phyloP scores from a whole-genome alignment of 1,284 basidiomycete species.

The Sanghuangporus weigelae region DNA sequence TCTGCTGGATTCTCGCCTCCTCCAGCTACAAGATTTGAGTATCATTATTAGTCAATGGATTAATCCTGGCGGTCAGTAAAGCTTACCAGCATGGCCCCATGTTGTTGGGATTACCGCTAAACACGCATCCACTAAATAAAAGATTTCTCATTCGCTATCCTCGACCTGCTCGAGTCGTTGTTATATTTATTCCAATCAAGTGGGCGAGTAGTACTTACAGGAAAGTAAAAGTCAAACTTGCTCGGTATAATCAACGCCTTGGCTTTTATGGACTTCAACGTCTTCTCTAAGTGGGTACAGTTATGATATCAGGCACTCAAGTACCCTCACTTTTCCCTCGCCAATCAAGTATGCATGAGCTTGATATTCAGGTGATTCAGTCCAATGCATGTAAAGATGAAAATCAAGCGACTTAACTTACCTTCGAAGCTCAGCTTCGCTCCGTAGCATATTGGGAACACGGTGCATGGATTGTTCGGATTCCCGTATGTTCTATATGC shows the following conservation, averaged over 20 bases:
- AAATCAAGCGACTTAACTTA: slow-evolving; percentile 15
- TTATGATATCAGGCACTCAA: too few species aligned
- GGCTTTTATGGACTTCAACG: slow-evolving; percentile 27
- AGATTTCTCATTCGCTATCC: slow-evolving; percentile 27
- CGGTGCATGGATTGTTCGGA: slow-evolving; percentile 36
- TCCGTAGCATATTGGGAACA: slow-evolving; percentile 41
- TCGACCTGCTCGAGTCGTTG: slow-evolving; percentile 23
- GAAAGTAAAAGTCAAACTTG: slow-evolving; percentile 33
- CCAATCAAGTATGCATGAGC: slow-evolving; percentile 20
- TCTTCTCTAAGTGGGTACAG: slow-evolving; percentile 18
- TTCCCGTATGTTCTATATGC: slow-evolving; percentile 41
- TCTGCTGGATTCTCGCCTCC: slow-evolving; percentile 27
- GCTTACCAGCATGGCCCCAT: slow-evolving; percentile 27
- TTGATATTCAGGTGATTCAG: neutral
- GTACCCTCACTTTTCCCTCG: neutral
- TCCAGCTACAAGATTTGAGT: slow-evolving; percentile 20
- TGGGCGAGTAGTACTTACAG: slow-evolving; percentile 21
- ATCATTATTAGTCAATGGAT: neutral
- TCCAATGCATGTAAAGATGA: neutral
- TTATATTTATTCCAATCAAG: neutral
- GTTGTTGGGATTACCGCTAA: slow-evolving; percentile 27
- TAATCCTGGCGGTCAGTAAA: neutral
- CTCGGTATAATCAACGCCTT: slow-evolving; percentile 31
- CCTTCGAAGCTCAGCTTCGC: slow-evolving; percentile 28
- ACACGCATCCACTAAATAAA: slow-evolving; percentile 24